Evolutionary conservation across 257 asterid species (phyloP).

Genomic region (Hygrophila difformis): DNA sequence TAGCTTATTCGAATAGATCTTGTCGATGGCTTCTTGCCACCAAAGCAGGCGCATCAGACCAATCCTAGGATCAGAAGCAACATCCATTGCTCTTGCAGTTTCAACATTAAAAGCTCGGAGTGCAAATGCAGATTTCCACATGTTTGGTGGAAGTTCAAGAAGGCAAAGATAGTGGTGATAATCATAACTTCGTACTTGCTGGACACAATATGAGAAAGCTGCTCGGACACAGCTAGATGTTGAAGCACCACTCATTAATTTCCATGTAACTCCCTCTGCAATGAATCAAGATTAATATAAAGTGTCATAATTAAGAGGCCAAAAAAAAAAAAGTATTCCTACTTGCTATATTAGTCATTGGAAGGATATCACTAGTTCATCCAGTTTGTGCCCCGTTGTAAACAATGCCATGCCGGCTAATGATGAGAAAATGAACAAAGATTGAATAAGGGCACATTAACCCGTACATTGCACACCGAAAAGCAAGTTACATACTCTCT

Average conservation of each 20-base stretch:
- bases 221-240: slow-evolving; percentile 37
- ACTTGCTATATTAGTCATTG: too few species aligned
- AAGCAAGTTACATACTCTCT: too few species aligned
- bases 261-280: slow-evolving; percentile 18
- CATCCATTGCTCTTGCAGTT: slow-evolving; percentile 86
- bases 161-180: slow-evolving; percentile 96
- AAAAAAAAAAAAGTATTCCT: too few species aligned
- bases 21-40: slow-evolving; percentile 96
- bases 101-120: slow-evolving; percentile 90
- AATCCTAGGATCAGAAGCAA: slow-evolving; percentile 86
- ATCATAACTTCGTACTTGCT: slow-evolving; percentile 86
- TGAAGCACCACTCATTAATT: slow-evolving; percentile 44
- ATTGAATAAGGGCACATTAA: too few species aligned
- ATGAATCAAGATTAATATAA: slow-evolving; percentile 3
- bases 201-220: slow-evolving; percentile 80
- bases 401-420: too few species aligned
- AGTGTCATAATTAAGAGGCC: neutral
- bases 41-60: slow-evolving; percentile 94
- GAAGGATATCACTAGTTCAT: too few species aligned
- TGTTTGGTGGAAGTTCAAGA: slow-evolving; percentile 80
- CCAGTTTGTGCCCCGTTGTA: too few species aligned
- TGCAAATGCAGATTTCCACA: slow-evolving; percentile 85
- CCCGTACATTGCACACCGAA: too few species aligned
- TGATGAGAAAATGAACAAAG: too few species aligned
- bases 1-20: slow-evolving; percentile 55